Base-by-base conservation (phyloP, 306 rosid genomes). In the Ammopiptanthus mongolicus region DNA sequence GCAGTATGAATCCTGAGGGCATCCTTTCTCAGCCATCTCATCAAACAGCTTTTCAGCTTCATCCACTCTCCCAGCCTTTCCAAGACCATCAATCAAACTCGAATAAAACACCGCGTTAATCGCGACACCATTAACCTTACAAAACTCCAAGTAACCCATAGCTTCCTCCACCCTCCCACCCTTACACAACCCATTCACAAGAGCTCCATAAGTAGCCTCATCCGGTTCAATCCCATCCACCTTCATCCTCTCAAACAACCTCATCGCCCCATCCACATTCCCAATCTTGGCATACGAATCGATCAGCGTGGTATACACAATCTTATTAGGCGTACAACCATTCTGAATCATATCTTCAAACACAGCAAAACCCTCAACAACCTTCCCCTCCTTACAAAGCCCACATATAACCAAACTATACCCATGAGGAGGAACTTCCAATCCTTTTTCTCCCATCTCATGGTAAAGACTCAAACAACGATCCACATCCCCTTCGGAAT, bases 81-180 rank as follows among this genome's bases (percentile, higher is more conserved):
- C 97, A 75, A 95, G 88, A 53, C 96, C 96, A 75, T 90, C 96
- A 50, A 95, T 89, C 67, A 90, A 17, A 78, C 97, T 90, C 41
- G 96, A 87, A 78, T 92, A 92, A 58, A 92, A 83, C 86, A 90
- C 83, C 0, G 97, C 90, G 76, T 90, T 90, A 56, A 87, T 73
- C 13, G 77, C 53, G 48, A 88, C 58, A n/a, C 93, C 89, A 44
- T 78, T 81, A n/a, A 23, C 78, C 51, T 28, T 82, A 64, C 97
- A 87, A 61, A 81, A 78, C 65, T 78, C 69, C 14, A 87, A 87
- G 73, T 85, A 92, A 44, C 73, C 75, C 85, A 89, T 59, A 39
- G 96, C 99, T 63, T 92, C 97, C 73, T 95, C 93, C 53, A 95
- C 19, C 69, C 87, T 95, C 81, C 93, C 97, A 44, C 87, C 73